Evolutionary conservation across 2,329 filamentous ascomycete species (phyloP).

Genomic region (Lecanicillium sp.): DNA sequence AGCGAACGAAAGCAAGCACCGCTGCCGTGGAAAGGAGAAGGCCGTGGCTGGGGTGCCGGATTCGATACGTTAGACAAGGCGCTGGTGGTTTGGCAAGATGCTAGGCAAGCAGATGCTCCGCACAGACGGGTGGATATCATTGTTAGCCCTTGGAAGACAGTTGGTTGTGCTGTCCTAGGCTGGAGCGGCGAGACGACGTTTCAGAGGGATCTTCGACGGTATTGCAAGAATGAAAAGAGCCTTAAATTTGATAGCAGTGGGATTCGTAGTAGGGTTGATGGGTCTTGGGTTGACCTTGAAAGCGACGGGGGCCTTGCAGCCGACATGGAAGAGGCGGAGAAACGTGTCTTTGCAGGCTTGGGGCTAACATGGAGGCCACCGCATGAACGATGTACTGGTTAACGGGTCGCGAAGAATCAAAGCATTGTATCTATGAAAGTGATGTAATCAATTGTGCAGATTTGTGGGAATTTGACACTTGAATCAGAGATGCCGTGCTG

Average conservation of each 20-base stretch:
- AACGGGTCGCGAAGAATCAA: conserved; percentile 13
- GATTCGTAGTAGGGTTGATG: conserved; percentile 58
- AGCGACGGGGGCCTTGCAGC: conserved; percentile 42
- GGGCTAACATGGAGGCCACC: conserved; percentile 60
- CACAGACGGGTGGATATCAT: conserved; percentile 92
- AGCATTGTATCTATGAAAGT: too few relatives aligned
- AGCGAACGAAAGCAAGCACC: conserved; percentile 63
- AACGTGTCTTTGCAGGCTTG: conserved; percentile 69
- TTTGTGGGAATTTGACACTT: too few relatives aligned
- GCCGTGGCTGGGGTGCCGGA: conserved; percentile 37
- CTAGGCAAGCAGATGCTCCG: conserved; percentile 21
- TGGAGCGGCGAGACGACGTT: conserved; percentile 91
- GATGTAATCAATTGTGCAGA: too few relatives aligned
- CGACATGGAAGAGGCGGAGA: conserved; percentile 67
- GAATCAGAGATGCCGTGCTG: too few relatives aligned
- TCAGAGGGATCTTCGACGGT: conserved; percentile 73
- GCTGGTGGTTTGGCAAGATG: conserved; percentile 76
- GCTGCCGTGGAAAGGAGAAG: conserved; percentile 41
- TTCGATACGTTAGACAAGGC: conserved; percentile 92
- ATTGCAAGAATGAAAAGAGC: conserved; percentile 61
- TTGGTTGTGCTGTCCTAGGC: conserved; percentile 78
- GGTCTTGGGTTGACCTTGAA: conserved; percentile 64
- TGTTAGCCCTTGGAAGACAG: conserved; percentile 77
- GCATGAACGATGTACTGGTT: conserved; percentile 60
- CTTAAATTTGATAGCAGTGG: conserved; percentile 93